Evolutionary conservation across 1,284 basidiomycete species (phyloP), one percentile per base, ranked within the genome.

Genomic region (Sporisorium sorghi): DNA sequence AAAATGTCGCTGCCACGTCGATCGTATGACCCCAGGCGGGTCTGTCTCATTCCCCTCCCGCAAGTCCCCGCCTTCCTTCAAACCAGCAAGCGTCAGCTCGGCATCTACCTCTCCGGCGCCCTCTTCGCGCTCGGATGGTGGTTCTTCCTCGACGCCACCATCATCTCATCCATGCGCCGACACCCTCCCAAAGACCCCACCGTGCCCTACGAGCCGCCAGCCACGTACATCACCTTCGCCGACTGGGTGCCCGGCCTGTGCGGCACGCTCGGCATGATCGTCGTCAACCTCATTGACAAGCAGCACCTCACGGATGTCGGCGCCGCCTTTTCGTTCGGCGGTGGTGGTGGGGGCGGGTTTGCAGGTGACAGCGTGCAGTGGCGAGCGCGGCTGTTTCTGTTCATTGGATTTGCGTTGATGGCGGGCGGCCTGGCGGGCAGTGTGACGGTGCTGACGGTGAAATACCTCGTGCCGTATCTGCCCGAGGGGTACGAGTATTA

Each of bases 201-300:
- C 53, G 88, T 90, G 35, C 90, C 90, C 5, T 88, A 91, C 62
- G 87, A 90, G 73, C 88, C 90, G 0, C 90, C 90, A 6, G 90
- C 93, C 3, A 92, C 97, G 6, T 92, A 93, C 83, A 92, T 97
- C 84, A 87, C 89, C 19, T 95, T 96, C 84, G 90, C 93, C 26
- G 95, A 97, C 87, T 98, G 96, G 96, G 87, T 97, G 15, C 94
- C 95, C 0, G 96, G 94, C 24, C 90, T 98, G 73, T 94, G 91
- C 86, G 93, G 93, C n/a, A 90, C 96, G 15, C 86, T 98, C 14
- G 96, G 96, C 32, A 95, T 96, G 89, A 87, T 97, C 68, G 88
- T 97, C 83, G 91, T 97, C 85, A 94, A 95, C 84, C 85, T 97
- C 59, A 94, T 98, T 80, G 94, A 99, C 87, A 98, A 98, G 87